Conservation (phyloP, 2,329 filamentous ascomycete species). For the Lachnellula occidentalis region DNA sequence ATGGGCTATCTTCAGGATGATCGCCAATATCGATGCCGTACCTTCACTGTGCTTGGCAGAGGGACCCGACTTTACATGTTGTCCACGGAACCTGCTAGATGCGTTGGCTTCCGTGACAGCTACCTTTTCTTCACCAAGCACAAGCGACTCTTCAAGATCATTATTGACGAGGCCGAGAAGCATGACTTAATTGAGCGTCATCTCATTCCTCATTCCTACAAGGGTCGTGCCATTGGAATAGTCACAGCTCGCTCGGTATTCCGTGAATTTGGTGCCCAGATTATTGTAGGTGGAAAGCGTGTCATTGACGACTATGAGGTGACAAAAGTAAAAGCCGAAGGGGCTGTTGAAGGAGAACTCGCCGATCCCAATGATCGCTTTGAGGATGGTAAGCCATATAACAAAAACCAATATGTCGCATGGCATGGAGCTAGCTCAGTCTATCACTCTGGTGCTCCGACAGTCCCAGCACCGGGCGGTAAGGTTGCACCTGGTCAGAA, state of each 20-base stretch:
- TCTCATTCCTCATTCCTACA: conserved; percentile 97
- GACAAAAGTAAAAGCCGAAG: conserved; percentile 65
- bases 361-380: conserved; percentile 87
- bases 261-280: conserved; percentile 89
- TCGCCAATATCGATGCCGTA: conserved; percentile 90
- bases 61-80: conserved; percentile 93
- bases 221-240: conserved; percentile 93
- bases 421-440: conserved; percentile 97
- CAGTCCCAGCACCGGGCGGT: conserved; percentile 67
- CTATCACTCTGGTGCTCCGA: conserved; percentile 78
- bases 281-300: conserved; percentile 83
- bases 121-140: conserved; percentile 99
- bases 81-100: conserved; percentile 93
- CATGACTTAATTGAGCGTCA: conserved; percentile 91
- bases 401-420: conserved; percentile 97
- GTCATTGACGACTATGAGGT: conserved; percentile 89
- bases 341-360: conserved; percentile 79
- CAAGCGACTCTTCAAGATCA: conserved; percentile 93
- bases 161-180: conserved; percentile 96
- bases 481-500: conserved; percentile 75
- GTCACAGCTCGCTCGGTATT: conserved; percentile 96
- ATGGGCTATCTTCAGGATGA: conserved; percentile 75
- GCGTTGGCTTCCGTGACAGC: conserved; percentile 94
- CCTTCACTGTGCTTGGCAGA: conserved; percentile 82
- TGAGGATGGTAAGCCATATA: conserved; percentile 78